Evolutionary conservation across 768 basidiomycete genomes (phyloP).

Genomic region (Phylloporus arenicola): DNA sequence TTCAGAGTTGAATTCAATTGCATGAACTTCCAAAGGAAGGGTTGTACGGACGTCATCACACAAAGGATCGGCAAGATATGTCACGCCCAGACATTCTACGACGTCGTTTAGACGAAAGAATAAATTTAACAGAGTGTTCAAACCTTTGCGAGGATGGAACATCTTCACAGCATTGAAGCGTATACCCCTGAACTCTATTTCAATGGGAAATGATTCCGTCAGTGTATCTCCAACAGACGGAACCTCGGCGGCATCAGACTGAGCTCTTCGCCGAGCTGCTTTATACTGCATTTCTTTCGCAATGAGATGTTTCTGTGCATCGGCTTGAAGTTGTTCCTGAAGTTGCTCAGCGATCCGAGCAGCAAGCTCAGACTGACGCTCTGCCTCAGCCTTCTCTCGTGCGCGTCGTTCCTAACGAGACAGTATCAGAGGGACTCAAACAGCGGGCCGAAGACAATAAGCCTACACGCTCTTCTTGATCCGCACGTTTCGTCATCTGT

Average conservation of each 20-base stretch:
- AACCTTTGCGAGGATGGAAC: conserved; percentile 68
- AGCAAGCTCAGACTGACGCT: conserved; percentile 45
- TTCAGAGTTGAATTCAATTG: conserved; percentile 58
- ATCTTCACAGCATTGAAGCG: conserved; percentile 61
- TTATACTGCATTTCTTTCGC: conserved; percentile 47
- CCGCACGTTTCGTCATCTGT: conserved; percentile 72
- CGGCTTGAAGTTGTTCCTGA: conserved; percentile 61
- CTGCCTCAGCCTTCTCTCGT: conserved; percentile 52
- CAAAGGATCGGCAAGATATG: conserved; percentile 71
- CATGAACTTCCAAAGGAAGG: conserved; percentile 61
- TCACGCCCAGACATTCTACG: conserved; percentile 57
- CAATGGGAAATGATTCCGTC: conserved; percentile 55
- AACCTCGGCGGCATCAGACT: conserved; percentile 67
- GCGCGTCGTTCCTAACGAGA: conserved; percentile 43
- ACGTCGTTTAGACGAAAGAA: neutral
- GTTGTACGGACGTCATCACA: conserved; percentile 57
- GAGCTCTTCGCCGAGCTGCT: conserved; percentile 53
- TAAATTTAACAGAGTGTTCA: conserved; percentile 10
- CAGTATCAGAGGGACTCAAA: neutral
- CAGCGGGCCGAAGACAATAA: neutral
- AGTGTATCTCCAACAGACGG: conserved; percentile 45
- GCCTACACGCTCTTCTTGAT: conserved; percentile 61
- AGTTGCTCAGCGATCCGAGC: conserved; percentile 53
- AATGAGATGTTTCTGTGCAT: conserved; percentile 48
- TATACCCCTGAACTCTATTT: conserved; percentile 55